A percentile compares a stretch with the other conserved stretches of the same genome.
These are phyloP conservation scores for Vitis labrusca DNA, from an alignment of 164 flowering plant genomes.

Conservation along the genomic window DNA sequence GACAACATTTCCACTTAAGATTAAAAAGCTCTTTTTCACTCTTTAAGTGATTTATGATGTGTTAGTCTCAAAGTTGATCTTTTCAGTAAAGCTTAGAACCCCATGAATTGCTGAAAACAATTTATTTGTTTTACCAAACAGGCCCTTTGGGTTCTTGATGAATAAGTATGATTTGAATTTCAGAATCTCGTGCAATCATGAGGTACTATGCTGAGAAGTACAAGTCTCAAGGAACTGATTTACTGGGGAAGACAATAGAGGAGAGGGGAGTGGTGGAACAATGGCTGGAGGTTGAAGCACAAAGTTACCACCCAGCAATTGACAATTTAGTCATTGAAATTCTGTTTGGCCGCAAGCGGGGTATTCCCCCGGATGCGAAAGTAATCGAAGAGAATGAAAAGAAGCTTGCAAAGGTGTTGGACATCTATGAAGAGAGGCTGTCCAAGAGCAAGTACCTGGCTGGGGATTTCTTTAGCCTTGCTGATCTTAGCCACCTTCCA, in stretches of 20 bases:
- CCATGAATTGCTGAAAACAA: too few relatives aligned
- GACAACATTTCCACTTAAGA: too few relatives aligned
- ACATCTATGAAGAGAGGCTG: conserved; percentile 52
- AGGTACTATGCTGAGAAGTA: conserved; percentile 47
- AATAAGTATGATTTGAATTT: too few relatives aligned
- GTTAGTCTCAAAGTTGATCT: too few relatives aligned
- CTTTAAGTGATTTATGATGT: too few relatives aligned
- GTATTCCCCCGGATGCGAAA: conserved; percentile 25
- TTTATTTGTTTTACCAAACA: too few relatives aligned
- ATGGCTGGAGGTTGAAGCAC: conserved; percentile 54
- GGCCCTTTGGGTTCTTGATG: too few relatives aligned
- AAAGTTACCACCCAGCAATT: conserved; percentile 35
- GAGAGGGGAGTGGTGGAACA: conserved; percentile 43
- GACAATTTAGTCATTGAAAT: conserved; percentile 29
- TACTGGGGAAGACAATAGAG: conserved; percentile 39
- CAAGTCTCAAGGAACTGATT: conserved; percentile 38
- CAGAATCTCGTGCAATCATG: conserved; percentile 51
- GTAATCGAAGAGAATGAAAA: conserved; percentile 33
- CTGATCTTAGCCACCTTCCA: conserved; percentile 55
- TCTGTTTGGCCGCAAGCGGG: conserved; percentile 25
- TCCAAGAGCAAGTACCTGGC: conserved; percentile 53
- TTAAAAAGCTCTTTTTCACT: too few relatives aligned
- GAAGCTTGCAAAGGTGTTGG: conserved; percentile 46
- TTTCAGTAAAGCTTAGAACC: too few relatives aligned
- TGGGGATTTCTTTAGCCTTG: conserved; percentile 60